Percentiles rank a stretch among this genome's conserved stretches.
phyloP scores from a whole-genome alignment of 306 rosid genomes.

The Carpinus viminea region DNA sequence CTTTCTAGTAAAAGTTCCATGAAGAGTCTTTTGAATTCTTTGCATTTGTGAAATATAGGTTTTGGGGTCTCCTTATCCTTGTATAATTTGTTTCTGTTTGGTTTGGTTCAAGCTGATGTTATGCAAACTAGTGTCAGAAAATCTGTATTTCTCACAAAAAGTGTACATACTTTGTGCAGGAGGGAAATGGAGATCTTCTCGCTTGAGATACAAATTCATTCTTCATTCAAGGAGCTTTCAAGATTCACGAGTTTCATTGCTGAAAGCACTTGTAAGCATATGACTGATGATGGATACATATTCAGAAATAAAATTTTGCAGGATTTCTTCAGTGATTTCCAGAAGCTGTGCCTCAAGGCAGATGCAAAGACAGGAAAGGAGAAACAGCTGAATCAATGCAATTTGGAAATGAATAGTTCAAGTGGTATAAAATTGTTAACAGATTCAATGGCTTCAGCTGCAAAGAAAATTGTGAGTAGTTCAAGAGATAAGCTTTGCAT shows the following conservation, averaged over 20 bases:
- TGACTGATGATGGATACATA: neutral
- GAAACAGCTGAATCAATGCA: neutral
- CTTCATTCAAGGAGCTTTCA: conserved; percentile 20
- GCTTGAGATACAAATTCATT: conserved; percentile 14
- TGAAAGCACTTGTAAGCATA: neutral
- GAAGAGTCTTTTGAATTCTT: neutral
- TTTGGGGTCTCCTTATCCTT: neutral
- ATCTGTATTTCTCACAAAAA: neutral
- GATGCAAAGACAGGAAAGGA: neutral
- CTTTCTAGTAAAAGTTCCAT: neutral
- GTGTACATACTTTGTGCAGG: neutral
- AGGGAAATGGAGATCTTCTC: conserved; percentile 7
- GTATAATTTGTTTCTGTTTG: neutral
- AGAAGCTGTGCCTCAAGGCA: neutral
- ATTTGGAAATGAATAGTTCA: neutral
- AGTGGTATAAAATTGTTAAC: neutral
- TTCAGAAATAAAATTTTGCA: neutral
- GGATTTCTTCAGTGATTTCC: neutral
- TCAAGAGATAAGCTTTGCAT: conserved; percentile 5
- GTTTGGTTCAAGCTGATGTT: neutral
- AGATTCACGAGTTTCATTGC: conserved; percentile 18
- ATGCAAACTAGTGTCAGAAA: neutral
- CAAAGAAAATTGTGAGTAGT: conserved; percentile 1
- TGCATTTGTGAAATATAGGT: neutral
- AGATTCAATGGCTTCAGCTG: neutral